Conservation (phyloP, 2,329 filamentous ascomycete species). For the Sporothrix phasma region DNA sequence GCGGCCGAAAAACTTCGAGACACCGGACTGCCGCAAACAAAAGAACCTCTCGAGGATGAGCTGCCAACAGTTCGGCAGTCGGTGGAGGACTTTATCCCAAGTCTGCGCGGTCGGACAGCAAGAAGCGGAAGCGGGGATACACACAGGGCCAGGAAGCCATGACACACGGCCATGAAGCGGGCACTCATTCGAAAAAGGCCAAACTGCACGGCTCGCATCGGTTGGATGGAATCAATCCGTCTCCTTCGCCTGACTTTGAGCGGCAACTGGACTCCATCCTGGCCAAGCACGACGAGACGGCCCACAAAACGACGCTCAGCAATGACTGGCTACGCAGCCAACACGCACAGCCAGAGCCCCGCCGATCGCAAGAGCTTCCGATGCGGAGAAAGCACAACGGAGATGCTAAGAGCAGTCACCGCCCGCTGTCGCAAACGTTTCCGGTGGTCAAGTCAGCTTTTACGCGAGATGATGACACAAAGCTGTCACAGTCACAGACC, state of each 20-base stretch:
- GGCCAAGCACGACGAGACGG: neutral
- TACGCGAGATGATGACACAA: neutral
- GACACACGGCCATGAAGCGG: neutral
- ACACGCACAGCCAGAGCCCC: neutral
- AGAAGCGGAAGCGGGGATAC: conserved; percentile 5
- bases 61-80: conserved; percentile 75
- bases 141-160: neutral
- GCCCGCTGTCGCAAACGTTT: conserved; percentile 15
- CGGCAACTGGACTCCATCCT: conserved; percentile 4
- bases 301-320: neutral
- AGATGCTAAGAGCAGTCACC: neutral
- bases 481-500: neutral
- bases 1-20: conserved; percentile 30
- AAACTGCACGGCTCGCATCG: neutral
- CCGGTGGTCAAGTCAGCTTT: conserved; percentile 16
- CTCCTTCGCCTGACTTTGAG: conserved; percentile 13
- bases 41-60: conserved; percentile 40
- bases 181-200: neutral
- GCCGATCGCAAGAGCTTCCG: conserved; percentile 10
- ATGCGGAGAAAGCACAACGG: neutral
- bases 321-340: conserved; percentile 8
- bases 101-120: neutral
- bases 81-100: conserved; percentile 69
- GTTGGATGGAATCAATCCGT: neutral
- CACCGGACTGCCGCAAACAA: conserved; percentile 58